phyloP scores from a whole-genome alignment of 208 protist genomes.

The Leishmania major region DNA sequence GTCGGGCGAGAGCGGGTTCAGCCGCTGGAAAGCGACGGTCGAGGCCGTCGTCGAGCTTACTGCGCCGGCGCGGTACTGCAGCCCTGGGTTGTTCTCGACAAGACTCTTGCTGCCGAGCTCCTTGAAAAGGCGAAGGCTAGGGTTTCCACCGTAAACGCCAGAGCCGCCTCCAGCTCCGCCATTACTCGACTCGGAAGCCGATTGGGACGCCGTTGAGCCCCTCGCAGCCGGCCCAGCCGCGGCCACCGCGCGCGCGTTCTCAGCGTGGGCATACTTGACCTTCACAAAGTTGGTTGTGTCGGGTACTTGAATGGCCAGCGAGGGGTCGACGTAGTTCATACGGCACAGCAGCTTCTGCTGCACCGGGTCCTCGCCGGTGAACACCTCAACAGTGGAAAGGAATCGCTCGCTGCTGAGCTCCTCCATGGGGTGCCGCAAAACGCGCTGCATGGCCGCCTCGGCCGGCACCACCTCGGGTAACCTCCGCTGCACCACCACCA shows the following conservation, averaged over 20 bases:
- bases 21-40: constrained; percentile 69
- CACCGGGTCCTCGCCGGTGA: constrained; percentile 56
- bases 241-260: constrained; percentile 5
- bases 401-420: constrained; percentile 82
- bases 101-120: constrained; percentile 46
- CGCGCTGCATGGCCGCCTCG: constrained; percentile 56
- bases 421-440: constrained; percentile 71
- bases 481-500: constrained; percentile 18
- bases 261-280: constrained; percentile 65
- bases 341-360: constrained; percentile 81
- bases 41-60: constrained; percentile 74
- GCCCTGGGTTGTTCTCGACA: constrained; percentile 29
- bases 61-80: constrained; percentile 52
- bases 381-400: constrained; percentile 73
- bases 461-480: constrained; percentile 26
- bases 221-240: not conserved
- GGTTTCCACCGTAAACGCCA: constrained; percentile 43
- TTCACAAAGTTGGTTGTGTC: constrained; percentile 76
- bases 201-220: not conserved
- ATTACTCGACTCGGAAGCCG: not conserved
- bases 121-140: constrained; percentile 61
- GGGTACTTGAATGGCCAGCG: constrained; percentile 67
- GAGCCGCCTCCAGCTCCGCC: not conserved
- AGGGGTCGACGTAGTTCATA: constrained; percentile 78
- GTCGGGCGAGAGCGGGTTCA: constrained; percentile 87